phyloP scores from a whole-genome alignment of 345 rosid species.

The Hibiscus mutabilis region DNA sequence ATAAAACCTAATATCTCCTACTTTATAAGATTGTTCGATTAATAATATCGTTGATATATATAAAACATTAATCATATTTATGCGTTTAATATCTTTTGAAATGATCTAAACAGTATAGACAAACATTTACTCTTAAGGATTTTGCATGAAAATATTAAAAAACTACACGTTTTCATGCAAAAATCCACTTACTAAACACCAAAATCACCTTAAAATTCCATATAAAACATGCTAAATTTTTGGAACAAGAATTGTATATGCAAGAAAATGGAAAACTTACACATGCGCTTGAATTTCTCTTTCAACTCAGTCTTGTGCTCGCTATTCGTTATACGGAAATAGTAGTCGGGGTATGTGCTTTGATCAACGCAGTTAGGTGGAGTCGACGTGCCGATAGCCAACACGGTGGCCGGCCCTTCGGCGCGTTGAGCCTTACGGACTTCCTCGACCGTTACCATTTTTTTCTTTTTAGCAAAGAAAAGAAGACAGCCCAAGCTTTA shows the following conservation, averaged over 20 bases:
- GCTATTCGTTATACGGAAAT: constrained; percentile 47
- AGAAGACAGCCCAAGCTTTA: background rate
- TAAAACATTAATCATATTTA: too few relatives aligned
- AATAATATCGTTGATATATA: too few relatives aligned
- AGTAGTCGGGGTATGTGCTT: constrained; percentile 39
- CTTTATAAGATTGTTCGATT: too few relatives aligned
- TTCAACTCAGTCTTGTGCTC: constrained; percentile 48
- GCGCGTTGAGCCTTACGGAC: constrained; percentile 18
- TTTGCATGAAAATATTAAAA: background rate
- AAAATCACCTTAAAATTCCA: background rate
- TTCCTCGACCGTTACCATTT: constrained; percentile 11
- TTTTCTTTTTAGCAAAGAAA: background rate
- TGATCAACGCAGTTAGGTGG: constrained; percentile 42
- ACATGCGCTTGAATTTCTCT: constrained; percentile 53
- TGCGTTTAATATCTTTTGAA: too few relatives aligned
- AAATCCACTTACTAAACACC: background rate
- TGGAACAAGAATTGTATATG: background rate
- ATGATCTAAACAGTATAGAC: background rate
- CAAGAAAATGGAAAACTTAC: constrained; percentile 23
- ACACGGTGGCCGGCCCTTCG: constrained; percentile 12
- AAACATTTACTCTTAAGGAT: background rate
- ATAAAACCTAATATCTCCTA: too few relatives aligned
- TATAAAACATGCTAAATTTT: background rate
- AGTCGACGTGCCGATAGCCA: constrained; percentile 38
- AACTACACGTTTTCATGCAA: background rate